Percentiles rank a stretch among this genome's conserved stretches.
Evolutionary conservation across 148 eudicot genomes (phyloP).

Genomic region (Cornus suecica): DNA sequence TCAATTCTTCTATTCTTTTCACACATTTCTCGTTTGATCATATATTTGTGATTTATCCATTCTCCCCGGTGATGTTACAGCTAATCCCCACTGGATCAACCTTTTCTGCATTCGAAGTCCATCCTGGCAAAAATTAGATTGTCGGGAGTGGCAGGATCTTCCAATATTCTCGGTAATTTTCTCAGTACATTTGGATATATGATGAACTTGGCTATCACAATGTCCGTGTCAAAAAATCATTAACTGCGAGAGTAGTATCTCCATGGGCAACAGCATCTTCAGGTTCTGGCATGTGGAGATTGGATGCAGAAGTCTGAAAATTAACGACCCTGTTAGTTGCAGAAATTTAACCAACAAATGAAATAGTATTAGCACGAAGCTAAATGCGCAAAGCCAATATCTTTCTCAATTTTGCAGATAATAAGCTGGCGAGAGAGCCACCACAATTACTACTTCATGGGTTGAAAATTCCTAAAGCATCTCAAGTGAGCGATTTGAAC

Average conservation of each 20-base stretch:
- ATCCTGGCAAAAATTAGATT: neutral
- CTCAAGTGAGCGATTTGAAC: neutral
- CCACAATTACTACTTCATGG: neutral
- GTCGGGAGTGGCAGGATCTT: neutral
- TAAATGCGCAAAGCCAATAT: neutral
- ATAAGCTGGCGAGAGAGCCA: neutral
- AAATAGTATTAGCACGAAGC: neutral
- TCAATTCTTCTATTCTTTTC: neutral
- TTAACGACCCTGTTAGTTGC: neutral
- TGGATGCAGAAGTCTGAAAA: slow-evolving; percentile 69
- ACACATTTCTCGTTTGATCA: neutral
- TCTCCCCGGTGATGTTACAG: neutral
- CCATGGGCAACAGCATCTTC: slow-evolving; percentile 98
- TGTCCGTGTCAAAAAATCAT: slow-evolving; percentile 81
- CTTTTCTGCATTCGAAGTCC: neutral
- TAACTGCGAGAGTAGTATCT: slow-evolving; percentile 85
- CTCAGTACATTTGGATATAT: neutral
- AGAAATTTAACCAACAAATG: neutral
- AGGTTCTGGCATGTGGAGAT: slow-evolving; percentile 87
- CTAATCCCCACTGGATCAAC: neutral
- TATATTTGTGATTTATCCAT: neutral
- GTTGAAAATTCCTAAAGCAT: neutral
- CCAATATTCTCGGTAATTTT: neutral
- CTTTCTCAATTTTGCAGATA: neutral
- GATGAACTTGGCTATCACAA: slow-evolving; percentile 23